Evolutionary conservation across 23 red algal genomes (phyloP).

Genomic region (Gracilaria vermiculophylla): DNA sequence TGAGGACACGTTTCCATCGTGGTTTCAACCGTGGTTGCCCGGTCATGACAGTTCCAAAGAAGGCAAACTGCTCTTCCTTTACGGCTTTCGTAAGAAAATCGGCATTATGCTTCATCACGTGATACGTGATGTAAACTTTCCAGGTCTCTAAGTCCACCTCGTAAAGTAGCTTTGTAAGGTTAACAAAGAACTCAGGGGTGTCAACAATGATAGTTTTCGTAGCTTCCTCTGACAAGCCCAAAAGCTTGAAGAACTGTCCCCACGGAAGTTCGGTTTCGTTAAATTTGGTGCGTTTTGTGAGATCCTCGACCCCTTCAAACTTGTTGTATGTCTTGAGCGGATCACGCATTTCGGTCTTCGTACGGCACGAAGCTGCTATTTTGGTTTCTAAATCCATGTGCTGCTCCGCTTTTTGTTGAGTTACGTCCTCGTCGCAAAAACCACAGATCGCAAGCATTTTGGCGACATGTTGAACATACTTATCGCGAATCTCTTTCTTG

Average conservation of each 20-base stretch:
- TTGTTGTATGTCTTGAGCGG: constrained; percentile 72
- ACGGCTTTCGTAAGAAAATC: constrained; percentile 19
- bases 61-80: constrained; percentile 55
- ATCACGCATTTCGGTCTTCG: constrained; percentile 80
- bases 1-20: constrained; percentile 70
- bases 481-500: constrained; percentile 62
- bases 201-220: constrained; percentile 54
- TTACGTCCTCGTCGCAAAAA: constrained; percentile 1
- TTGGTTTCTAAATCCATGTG: constrained; percentile 77
- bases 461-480: constrained; percentile 66
- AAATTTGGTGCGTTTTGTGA: not conserved
- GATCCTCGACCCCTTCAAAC: constrained; percentile 42
- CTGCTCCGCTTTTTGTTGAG: constrained; percentile 22
- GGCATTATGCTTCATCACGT: constrained; percentile 40
- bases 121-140: constrained; percentile 53
- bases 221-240: constrained; percentile 31
- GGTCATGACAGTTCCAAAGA: constrained; percentile 61
- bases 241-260: constrained; percentile 43
- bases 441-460: constrained; percentile 50
- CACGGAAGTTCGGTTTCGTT: constrained; percentile 39
- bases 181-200: constrained; percentile 50
- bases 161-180: constrained; percentile 37
- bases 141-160: constrained; percentile 7
- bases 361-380: constrained; percentile 64
- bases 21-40: constrained; percentile 71